Percentiles rank a stretch among this genome's conserved stretches.
These are phyloP conservation scores for Trichoderma asperelloides DNA, from an alignment of 495 filamentous ascomycete species.

Conservation along the genomic window DNA sequence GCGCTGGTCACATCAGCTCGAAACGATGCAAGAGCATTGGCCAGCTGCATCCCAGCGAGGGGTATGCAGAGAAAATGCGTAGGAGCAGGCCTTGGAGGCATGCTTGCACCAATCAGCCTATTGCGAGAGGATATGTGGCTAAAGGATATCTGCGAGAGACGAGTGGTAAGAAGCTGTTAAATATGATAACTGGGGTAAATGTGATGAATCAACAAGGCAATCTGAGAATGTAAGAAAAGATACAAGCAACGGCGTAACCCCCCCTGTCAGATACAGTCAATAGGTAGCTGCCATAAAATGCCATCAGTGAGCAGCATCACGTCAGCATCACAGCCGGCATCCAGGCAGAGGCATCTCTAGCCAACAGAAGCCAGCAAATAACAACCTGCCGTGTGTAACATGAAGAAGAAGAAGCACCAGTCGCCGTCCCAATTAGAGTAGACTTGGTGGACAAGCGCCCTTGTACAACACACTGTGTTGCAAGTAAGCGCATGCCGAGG, in stretches of 20 bases:
- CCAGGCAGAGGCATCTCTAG: not conserved
- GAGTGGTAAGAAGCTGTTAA: not conserved
- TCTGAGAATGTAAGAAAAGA: not conserved
- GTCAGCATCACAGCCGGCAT: not conserved
- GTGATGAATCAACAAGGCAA: not conserved
- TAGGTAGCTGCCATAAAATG: not conserved
- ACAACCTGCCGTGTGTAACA: not conserved
- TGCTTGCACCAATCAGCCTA: constrained; percentile 11
- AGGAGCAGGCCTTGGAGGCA: constrained; percentile 31
- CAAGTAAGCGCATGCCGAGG: not conserved
- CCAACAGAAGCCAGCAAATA: not conserved
- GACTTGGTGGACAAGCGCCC: not conserved
- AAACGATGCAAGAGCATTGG: constrained; percentile 51
- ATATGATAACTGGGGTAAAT: not conserved
- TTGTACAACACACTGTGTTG: not conserved
- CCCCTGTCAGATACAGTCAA: not conserved
- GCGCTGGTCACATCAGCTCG: constrained; percentile 40
- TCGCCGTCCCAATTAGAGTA: not conserved
- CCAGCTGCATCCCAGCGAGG: constrained; percentile 58
- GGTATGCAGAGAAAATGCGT: constrained; percentile 89
- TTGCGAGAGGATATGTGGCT: not conserved
- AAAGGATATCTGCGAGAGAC: not conserved
- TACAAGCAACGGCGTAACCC: not conserved
- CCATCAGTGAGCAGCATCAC: not conserved
- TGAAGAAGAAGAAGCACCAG: not conserved